Evolutionary conservation across 257 asterid species (phyloP), one percentile per base, ranked within the genome.

Genomic region (Linaria vulgaris): DNA sequence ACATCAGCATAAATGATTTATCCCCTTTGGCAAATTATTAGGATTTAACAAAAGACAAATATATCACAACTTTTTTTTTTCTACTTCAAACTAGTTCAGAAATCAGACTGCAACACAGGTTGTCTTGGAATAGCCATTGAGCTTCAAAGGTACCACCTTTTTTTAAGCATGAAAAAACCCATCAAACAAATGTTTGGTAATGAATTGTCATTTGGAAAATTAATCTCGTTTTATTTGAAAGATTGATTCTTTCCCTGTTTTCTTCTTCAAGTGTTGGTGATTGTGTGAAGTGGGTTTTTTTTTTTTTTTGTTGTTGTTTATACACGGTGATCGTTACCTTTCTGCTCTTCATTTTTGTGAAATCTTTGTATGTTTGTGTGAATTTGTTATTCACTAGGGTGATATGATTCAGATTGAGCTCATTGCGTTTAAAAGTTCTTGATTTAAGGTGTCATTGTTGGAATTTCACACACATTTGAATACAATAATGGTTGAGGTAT

Each of bases 1-100:
- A 79, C 81, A 66, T 59, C 69, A 64, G 19, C 63, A 51, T 23
- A 12, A 12, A 52, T 12, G 45, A 60, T 57, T 27, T 76, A 70
- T 74, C 83, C 65, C 17, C 54, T 65, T 61, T 50, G 10, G 44
- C 34, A 12, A 20, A 37, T 12, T 34, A 41, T 39, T 23, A 4
- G n/a, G 17, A 0, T 22, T 51, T 22, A 48, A 21, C 13, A 61
- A 31, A 4, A 62, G 10, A 54, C 23, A 50, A 25, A 30, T 16
- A 45, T 24, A 67, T 1, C 12, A 22, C 34, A 54, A 55, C 55
- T 56, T 57, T 57, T 54, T 34, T 63, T n/a, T 43, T 5, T 3
- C 41, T 9, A 44, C 25, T 31, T 4, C 4, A 37, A 70, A 48
- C 17, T 55, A 64, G 10, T 34, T 34, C 41, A 34, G 59, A 47